A percentile compares a stretch with the other conserved stretches of the same genome.
phyloP scores from a whole-genome alignment of 2,329 filamentous ascomycete genomes.

The Fusarium phyllophilum region DNA sequence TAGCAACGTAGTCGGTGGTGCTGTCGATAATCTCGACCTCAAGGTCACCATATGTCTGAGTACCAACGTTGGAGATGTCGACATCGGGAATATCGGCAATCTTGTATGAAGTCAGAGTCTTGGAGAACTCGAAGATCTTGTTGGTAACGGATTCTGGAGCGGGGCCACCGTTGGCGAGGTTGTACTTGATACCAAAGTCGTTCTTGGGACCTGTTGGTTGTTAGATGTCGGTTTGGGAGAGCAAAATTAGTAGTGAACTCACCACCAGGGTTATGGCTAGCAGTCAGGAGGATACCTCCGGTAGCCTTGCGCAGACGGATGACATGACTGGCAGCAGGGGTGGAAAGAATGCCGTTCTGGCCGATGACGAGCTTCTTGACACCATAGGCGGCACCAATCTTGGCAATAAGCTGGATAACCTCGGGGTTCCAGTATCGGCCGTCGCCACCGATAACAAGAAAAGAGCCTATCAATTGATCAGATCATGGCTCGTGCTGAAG shows the following conservation, averaged over 20 bases:
- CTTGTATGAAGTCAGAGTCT: slow-evolving; percentile 91
- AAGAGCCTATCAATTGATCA: slow-evolving; percentile 62
- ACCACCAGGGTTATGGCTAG: slow-evolving; percentile 98
- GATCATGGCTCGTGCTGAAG: slow-evolving; percentile 25
- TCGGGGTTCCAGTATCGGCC: slow-evolving; percentile 98
- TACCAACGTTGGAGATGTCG: slow-evolving; percentile 84
- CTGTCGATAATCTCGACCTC: slow-evolving; percentile 97
- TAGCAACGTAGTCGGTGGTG: slow-evolving; percentile 87
- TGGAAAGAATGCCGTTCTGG: slow-evolving; percentile 95
- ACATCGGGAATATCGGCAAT: slow-evolving; percentile 87
- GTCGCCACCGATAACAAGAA: slow-evolving; percentile 97
- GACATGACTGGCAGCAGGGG: slow-evolving; percentile 93
- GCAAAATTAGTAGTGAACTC: slow-evolving; percentile 48
- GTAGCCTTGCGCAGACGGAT: slow-evolving; percentile 96
- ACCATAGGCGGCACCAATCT: slow-evolving; percentile 95
- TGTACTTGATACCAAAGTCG: slow-evolving; percentile 99
- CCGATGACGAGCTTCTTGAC: slow-evolving; percentile 99
- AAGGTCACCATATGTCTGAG: slow-evolving; percentile 82
- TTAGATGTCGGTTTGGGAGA: background rate
- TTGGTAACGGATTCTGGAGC: slow-evolving; percentile 97
- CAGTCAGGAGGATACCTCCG: slow-evolving; percentile 94
- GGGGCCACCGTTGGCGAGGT: slow-evolving; percentile 93
- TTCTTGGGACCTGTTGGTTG: slow-evolving; percentile 77
- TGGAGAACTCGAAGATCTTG: slow-evolving; percentile 95
- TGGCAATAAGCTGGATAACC: slow-evolving; percentile 95